Evolutionary conservation across 1,139 yeast species (phyloP).

Genomic region (Geotrichum klebahnii): DNA sequence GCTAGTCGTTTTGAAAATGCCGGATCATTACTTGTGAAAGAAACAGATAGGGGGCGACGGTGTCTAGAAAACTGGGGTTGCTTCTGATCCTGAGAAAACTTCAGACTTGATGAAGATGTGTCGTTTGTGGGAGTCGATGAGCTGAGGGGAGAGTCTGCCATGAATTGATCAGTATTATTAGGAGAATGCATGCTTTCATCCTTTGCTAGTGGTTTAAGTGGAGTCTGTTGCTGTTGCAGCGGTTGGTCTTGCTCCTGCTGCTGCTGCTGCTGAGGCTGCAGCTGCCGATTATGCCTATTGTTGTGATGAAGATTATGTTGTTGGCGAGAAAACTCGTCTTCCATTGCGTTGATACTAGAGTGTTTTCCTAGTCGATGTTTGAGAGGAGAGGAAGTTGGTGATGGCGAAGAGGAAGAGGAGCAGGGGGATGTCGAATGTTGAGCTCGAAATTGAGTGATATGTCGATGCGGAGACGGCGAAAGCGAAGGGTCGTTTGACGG

Average conservation of each 20-base stretch:
- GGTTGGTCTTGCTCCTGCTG: conserved; percentile 6
- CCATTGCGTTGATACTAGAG: conserved; percentile 6
- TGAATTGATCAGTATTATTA: conserved; percentile 12
- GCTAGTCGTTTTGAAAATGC: conserved; percentile 15
- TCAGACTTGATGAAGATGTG: not conserved
- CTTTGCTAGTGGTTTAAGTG: not conserved
- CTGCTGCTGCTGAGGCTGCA: too few species aligned
- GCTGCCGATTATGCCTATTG: not conserved
- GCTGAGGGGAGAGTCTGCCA: conserved; percentile 12
- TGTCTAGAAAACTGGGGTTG: conserved; percentile 1
- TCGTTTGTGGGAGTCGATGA: not conserved
- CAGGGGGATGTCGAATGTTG: conserved; percentile 17
- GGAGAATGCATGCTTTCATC: conserved; percentile 5
- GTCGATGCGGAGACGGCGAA: conserved; percentile 21
- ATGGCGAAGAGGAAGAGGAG: conserved; percentile 17
- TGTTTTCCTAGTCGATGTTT: conserved; percentile 14
- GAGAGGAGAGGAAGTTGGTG: conserved; percentile 17
- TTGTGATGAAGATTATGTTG: not conserved
- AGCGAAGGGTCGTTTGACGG: conserved; percentile 19
- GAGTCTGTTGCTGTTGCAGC: conserved; percentile 3
- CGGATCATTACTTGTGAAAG: conserved; percentile 7
- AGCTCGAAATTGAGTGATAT: conserved; percentile 16
- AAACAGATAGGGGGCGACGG: conserved; percentile 13
- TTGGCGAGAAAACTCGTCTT: not conserved
- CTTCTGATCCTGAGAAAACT: not conserved